These are phyloP conservation scores for Priceomyces carsonii DNA, from an alignment of 805 yeast species.

Conservation along the genomic window DNA sequence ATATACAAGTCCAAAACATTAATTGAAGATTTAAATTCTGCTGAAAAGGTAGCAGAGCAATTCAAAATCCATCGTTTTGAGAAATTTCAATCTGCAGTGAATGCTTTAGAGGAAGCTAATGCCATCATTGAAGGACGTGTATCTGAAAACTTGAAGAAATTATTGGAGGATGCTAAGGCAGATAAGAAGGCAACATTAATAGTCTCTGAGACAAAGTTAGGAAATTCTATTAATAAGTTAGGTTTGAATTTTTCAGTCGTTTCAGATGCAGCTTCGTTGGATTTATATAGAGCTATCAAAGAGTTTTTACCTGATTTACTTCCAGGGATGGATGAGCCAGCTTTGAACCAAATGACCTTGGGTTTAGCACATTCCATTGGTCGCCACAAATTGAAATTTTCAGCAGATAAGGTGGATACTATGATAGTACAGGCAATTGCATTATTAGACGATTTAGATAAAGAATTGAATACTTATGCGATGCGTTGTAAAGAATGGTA, in stretches of 20 bases:
- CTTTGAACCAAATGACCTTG: slow-evolving; percentile 89
- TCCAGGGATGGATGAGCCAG: slow-evolving; percentile 88
- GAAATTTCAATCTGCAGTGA: slow-evolving; percentile 91
- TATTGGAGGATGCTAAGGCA: slow-evolving; percentile 73
- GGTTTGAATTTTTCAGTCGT: slow-evolving; percentile 86
- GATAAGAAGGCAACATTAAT: slow-evolving; percentile 85
- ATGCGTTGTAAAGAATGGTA: slow-evolving; percentile 99
- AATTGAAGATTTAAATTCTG: slow-evolving; percentile 73
- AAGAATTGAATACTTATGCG: slow-evolving; percentile 96
- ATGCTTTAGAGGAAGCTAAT: slow-evolving; percentile 93
- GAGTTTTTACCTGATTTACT: slow-evolving; percentile 91
- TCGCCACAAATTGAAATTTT: slow-evolving; percentile 95
- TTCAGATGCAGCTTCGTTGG: slow-evolving; percentile 93
- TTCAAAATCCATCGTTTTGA: slow-evolving; percentile 95
- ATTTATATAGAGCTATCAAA: slow-evolving; percentile 92
- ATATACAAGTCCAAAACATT: slow-evolving; percentile 81
- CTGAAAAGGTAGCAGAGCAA: slow-evolving; percentile 84
- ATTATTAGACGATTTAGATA: slow-evolving; percentile 91
- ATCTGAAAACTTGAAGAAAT: slow-evolving; percentile 73
- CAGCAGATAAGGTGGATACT: slow-evolving; percentile 97
- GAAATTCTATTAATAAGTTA: slow-evolving; percentile 92
- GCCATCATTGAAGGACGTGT: slow-evolving; percentile 93
- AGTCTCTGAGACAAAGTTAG: slow-evolving; percentile 94
- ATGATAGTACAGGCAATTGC: slow-evolving; percentile 99
- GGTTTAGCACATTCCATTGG: slow-evolving; percentile 99